Evolutionary conservation across 805 yeast species (phyloP).

Genomic region (Nakazawaea laoshanensis): DNA sequence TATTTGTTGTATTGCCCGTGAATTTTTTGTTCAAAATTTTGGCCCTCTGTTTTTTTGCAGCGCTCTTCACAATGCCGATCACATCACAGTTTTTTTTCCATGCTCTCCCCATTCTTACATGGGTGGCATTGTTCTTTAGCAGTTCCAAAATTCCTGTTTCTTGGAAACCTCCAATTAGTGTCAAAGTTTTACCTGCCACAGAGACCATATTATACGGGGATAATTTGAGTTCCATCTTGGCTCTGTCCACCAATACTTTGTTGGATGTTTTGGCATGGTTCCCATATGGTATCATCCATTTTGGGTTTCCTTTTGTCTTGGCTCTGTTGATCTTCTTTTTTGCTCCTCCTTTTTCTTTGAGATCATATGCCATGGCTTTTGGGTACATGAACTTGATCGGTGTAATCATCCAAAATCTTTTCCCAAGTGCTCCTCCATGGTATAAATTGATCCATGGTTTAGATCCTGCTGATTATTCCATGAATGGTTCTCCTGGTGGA

Average conservation of each 20-base stretch:
- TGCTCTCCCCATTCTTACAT: slow-evolving; percentile 76
- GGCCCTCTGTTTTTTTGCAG: slow-evolving; percentile 27
- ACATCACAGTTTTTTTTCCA: slow-evolving; percentile 78
- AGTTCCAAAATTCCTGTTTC: slow-evolving; percentile 64
- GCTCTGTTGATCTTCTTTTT: slow-evolving; percentile 72
- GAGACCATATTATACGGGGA: slow-evolving; percentile 92
- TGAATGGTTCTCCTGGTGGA: slow-evolving; percentile 96
- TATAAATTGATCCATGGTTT: slow-evolving; percentile 78
- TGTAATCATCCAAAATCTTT: slow-evolving; percentile 70
- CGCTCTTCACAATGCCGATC: slow-evolving; percentile 57
- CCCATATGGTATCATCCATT: slow-evolving; percentile 90
- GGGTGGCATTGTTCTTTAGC: slow-evolving; percentile 78
- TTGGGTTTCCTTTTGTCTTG: slow-evolving; percentile 82
- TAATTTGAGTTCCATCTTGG: slow-evolving; percentile 74
- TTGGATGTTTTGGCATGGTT: slow-evolving; percentile 89
- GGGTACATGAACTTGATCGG: slow-evolving; percentile 91
- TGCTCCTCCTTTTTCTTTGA: slow-evolving; percentile 83
- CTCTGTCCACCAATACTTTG: slow-evolving; percentile 55
- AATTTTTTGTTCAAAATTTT: slow-evolving; percentile 27
- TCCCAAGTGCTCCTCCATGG: slow-evolving; percentile 99
- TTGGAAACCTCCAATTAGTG: slow-evolving; percentile 84
- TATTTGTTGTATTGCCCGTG: slow-evolving; percentile 51
- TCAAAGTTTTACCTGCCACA: slow-evolving; percentile 81
- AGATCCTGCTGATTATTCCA: slow-evolving; percentile 81
- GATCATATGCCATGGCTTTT: slow-evolving; percentile 85